Base-by-base conservation (phyloP, 495 filamentous ascomycete genomes). In the Daldinia childiae region DNA sequence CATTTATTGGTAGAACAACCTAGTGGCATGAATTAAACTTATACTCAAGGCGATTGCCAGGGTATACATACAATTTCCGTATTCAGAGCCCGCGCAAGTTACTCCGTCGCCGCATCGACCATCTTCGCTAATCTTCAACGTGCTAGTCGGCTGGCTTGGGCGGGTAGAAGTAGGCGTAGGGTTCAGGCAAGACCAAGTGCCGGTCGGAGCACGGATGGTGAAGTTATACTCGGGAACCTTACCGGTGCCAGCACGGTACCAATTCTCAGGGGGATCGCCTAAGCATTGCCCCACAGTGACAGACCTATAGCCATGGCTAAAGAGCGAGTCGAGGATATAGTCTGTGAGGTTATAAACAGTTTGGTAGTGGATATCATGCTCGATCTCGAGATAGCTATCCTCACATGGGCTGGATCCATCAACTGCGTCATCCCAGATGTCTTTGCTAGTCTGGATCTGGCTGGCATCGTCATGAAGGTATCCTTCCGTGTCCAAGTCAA, bases 401-500 rank as follows among this genome's bases (percentile, higher is more conserved):
- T 57, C 76, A 4, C 69, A 71, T 1, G 84, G 74, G 57, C 85
- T 84, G 4, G 81, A 82, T 17, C 78, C 71, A 27, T 81, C 82
- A 32, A 92, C 79, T 19, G 84, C 83, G 2, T 84, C 79, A 67
- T 89, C 86, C 78, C 90, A 93, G 65, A 89, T 91, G 72, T 92
- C 86, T 79, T 93, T 93, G 68, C 90, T 89, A 9, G 79, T 85
- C 69, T 93, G 90, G 62, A 94, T 93, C 64, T 83, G 63, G 1
- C 71, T 73, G 0, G 88, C 83, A 32, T 78, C 80, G 62, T 88
- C 87, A 60, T 95, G 85, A 27, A 90, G 81, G 68, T 91, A 96
- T 62, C 93, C 92, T 8, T 89, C 87, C 0, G 93, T 96, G 78
- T 96, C 92, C 30, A 96, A 82, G 66, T 94, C 87, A 72, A 93